phyloP scores from a whole-genome alignment of 2,329 filamentous ascomycete species.

The Colletotrichum lentis region DNA sequence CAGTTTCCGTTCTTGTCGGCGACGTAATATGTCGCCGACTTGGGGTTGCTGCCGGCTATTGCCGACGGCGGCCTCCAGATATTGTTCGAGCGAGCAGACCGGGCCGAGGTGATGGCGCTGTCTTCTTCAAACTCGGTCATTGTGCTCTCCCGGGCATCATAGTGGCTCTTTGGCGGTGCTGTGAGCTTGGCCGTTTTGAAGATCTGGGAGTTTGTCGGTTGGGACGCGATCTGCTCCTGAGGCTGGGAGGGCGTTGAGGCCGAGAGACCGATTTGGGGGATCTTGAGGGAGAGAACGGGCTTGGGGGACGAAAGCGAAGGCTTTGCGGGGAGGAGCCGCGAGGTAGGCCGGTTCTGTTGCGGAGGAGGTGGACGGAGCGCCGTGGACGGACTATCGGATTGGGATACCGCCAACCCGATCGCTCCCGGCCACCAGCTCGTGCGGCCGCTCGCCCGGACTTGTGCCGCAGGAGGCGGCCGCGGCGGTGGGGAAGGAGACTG shows the following conservation, averaged over 20 bases:
- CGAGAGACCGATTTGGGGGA: constrained; percentile 42
- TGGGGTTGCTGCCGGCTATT: constrained; percentile 46
- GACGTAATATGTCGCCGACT: constrained; percentile 58
- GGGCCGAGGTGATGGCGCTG: constrained; percentile 46
- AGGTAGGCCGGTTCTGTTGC: constrained; percentile 46
- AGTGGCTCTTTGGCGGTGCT: constrained; percentile 33
- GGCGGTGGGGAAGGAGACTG: constrained; percentile 40
- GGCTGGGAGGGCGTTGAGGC: constrained; percentile 14
- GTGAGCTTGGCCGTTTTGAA: constrained; percentile 35
- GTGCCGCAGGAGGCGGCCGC: constrained; percentile 18
- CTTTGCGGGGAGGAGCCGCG: constrained; percentile 56
- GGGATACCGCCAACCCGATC: constrained; percentile 58
- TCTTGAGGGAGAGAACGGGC: constrained; percentile 54
- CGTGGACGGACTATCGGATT: constrained; percentile 40
- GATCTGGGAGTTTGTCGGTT: constrained; percentile 37
- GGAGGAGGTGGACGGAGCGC: constrained; percentile 30
- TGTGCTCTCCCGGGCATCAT: constrained; percentile 52
- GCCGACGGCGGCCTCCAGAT: constrained; percentile 61
- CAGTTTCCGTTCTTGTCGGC: constrained; percentile 64
- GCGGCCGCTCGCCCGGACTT: constrained; percentile 32
- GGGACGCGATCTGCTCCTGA: constrained; percentile 22
- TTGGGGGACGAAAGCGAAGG: constrained; percentile 43
- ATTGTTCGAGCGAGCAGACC: constrained; percentile 48
- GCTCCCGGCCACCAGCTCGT: constrained; percentile 48
- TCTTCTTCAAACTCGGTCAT: constrained; percentile 64